These are phyloP conservation scores for Leptomonas seymouri DNA, from an alignment of 208 protist genomes.

Conservation along the genomic window DNA sequence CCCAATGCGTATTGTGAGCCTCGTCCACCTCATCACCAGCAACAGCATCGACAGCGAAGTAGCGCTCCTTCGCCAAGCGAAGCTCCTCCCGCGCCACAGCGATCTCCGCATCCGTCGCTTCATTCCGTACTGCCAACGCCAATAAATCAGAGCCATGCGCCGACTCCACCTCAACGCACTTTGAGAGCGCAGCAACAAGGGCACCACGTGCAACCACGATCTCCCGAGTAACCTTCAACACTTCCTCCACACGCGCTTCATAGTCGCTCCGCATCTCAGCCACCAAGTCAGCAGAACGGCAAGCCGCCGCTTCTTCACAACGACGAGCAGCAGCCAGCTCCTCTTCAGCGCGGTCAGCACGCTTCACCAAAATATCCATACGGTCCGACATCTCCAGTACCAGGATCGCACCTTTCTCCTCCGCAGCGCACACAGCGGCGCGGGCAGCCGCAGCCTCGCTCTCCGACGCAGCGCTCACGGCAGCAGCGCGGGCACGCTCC, in stretches of 20 bases:
- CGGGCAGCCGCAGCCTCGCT: neutral
- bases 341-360: neutral
- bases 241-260: neutral
- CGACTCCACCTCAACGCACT: neutral
- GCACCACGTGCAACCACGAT: conserved; percentile 5
- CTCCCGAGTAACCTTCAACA: conserved; percentile 6
- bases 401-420: neutral
- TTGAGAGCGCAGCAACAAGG: neutral
- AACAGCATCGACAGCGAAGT: conserved; percentile 3
- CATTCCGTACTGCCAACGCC: neutral
- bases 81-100: neutral
- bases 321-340: neutral
- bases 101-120: neutral
- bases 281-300: neutral
- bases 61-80: neutral
- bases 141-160: neutral
- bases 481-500: neutral
- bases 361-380: neutral
- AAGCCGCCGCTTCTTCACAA: neutral
- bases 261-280: conserved; percentile 7
- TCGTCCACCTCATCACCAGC: neutral
- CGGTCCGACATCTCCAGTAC: neutral
- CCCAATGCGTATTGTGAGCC: neutral
- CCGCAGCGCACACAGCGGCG: neutral
- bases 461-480: neutral